Evolutionary conservation across 2,329 filamentous ascomycete species (phyloP).

Genomic region (Bipolaris sorokiniana): DNA sequence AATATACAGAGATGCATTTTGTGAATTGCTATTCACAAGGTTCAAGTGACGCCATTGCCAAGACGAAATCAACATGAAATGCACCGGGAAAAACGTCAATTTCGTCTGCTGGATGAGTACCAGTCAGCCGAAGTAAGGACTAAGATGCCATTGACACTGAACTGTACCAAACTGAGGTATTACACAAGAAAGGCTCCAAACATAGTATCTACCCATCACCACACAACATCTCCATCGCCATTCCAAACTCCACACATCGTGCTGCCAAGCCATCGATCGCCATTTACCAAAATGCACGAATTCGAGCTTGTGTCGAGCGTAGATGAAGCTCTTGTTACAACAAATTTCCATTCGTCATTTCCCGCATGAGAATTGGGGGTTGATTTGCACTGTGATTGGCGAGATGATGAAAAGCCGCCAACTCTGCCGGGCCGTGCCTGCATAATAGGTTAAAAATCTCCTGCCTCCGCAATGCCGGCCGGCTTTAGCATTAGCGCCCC

Average conservation of each 20-base stretch:
- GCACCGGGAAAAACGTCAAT: background rate
- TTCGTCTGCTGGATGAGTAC: background rate
- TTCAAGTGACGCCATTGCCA: background rate
- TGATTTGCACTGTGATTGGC: background rate
- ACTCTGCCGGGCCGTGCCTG: background rate
- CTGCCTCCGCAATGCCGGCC: background rate
- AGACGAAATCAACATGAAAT: background rate
- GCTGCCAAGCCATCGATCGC: background rate
- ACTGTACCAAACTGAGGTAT: background rate
- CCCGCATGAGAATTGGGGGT: background rate
- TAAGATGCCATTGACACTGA: background rate
- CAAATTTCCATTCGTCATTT: background rate
- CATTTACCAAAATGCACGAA: background rate
- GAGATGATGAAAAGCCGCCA: conserved; percentile 6
- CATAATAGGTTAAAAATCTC: background rate
- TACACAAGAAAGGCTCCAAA: too few species aligned
- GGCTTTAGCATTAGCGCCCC: background rate
- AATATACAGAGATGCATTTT: background rate
- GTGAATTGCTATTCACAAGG: background rate
- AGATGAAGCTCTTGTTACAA: background rate
- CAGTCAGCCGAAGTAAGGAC: background rate
- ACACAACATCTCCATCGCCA: background rate
- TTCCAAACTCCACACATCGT: background rate
- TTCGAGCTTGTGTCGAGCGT: background rate
- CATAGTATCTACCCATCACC: too few species aligned